phyloP scores from a whole-genome alignment of 805 yeast species.

The Metschnikowia noctiluminum region DNA sequence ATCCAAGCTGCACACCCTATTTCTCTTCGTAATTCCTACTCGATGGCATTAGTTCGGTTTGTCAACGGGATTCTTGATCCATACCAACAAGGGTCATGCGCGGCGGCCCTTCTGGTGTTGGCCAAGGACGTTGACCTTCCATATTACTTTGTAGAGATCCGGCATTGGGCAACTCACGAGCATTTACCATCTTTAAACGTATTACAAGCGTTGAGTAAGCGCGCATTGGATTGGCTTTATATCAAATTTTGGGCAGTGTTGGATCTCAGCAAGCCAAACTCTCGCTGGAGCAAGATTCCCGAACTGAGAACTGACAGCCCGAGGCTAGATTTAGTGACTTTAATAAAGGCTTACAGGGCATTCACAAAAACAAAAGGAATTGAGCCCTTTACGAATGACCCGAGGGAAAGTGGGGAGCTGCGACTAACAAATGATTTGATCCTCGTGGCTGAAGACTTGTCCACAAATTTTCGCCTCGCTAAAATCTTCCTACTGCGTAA shows the following conservation, averaged over 20 bases:
- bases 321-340: background rate
- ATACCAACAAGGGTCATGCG: slow-evolving; percentile 71
- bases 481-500: slow-evolving; percentile 3
- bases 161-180: slow-evolving; percentile 93
- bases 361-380: background rate
- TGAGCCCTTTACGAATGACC: no score
- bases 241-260: slow-evolving; percentile 62
- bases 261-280: background rate
- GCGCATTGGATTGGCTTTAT: slow-evolving; percentile 75
- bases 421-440: background rate
- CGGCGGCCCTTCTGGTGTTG: slow-evolving; percentile 71
- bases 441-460: background rate
- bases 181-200: slow-evolving; percentile 66
- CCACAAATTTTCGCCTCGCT: background rate
- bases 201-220: slow-evolving; percentile 54
- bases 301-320: background rate
- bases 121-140: slow-evolving; percentile 74
- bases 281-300: background rate
- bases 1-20: slow-evolving; percentile 22
- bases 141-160: slow-evolving; percentile 76
- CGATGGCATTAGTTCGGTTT: slow-evolving; percentile 76
- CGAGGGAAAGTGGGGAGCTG: background rate
- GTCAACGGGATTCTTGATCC: slow-evolving; percentile 92
- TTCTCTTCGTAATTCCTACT: slow-evolving; percentile 49
- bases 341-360: background rate